Percentiles rank a stretch among this genome's conserved stretches.
Conservation (phyloP, 2,329 filamentous ascomycete species). For the Metarhizium humberi region DNA sequence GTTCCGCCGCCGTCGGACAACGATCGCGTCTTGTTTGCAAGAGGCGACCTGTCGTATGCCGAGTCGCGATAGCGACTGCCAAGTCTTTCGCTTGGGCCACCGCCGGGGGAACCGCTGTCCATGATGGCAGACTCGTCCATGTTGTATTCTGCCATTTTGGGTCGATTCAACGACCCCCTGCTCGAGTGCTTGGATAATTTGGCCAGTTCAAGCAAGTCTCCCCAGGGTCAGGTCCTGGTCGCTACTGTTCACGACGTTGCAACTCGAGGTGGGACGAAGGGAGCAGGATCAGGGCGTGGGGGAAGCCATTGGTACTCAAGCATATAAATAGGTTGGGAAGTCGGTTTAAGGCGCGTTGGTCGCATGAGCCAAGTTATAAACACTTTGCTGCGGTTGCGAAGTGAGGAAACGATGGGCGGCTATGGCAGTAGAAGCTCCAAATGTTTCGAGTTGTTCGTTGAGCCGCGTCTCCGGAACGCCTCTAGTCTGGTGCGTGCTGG, state of each 20-base stretch:
- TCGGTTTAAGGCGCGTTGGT: neutral
- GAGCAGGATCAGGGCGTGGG: neutral
- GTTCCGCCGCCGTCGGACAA: slow-evolving; percentile 55
- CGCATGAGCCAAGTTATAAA: neutral
- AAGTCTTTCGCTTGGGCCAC: slow-evolving; percentile 6
- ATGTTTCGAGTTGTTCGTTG: neutral
- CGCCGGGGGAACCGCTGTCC: slow-evolving; percentile 15
- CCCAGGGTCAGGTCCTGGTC: neutral
- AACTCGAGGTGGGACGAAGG: slow-evolving; percentile 4
- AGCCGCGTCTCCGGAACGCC: neutral
- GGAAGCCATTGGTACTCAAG: neutral
- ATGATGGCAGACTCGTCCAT: slow-evolving; percentile 25
- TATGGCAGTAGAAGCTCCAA: neutral
- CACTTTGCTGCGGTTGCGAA: neutral
- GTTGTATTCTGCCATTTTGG: slow-evolving; percentile 1
- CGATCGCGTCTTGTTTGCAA: slow-evolving; percentile 46
- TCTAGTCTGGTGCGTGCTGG: too few relatives aligned
- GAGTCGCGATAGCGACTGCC: slow-evolving; percentile 7
- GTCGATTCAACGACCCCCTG: neutral
- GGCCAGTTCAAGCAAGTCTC: neutral
- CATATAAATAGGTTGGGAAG: neutral
- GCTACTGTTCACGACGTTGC: neutral
- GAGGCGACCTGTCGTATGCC: slow-evolving; percentile 25
- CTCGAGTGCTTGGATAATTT: too few relatives aligned
- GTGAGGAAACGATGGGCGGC: neutral